phyloP scores from a whole-genome alignment of 495 filamentous ascomycete species.

The Podospora appendiculata region DNA sequence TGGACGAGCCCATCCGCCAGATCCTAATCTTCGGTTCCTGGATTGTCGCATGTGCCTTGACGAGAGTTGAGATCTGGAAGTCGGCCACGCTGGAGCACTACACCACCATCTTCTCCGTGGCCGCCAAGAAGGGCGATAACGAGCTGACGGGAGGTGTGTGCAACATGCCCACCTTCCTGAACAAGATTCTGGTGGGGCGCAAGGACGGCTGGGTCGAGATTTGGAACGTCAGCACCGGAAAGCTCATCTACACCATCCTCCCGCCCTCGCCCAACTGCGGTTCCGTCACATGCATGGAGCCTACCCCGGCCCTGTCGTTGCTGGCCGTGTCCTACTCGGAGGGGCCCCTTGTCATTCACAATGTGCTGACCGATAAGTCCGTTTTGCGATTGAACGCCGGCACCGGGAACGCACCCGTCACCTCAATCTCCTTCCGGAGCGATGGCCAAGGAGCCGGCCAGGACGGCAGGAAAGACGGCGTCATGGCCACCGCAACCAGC shows the following conservation, averaged over 20 bases:
- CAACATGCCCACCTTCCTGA: conserved; percentile 87
- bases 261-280: conserved; percentile 59
- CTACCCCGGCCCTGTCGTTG: conserved; percentile 75
- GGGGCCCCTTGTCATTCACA: conserved; percentile 70
- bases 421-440: conserved; percentile 81
- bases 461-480: conserved; percentile 70
- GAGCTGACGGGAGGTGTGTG: conserved; percentile 64
- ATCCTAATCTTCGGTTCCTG: conserved; percentile 83
- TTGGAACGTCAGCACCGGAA: conserved; percentile 91
- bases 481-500: conserved; percentile 73
- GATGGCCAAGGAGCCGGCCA: conserved; percentile 87
- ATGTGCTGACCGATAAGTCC: conserved; percentile 66
- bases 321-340: conserved; percentile 78
- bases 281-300: conserved; percentile 72
- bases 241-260: conserved; percentile 76
- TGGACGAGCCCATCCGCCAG: conserved; percentile 62
- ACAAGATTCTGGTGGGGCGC: conserved; percentile 87
- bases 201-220: conserved; percentile 88
- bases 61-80: conserved; percentile 82
- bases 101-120: conserved; percentile 59
- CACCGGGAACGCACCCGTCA: conserved; percentile 50
- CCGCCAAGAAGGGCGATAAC: conserved; percentile 39
- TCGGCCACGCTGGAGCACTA: conserved; percentile 79
- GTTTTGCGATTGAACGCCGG: conserved; percentile 58
- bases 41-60: conserved; percentile 74